These are phyloP conservation scores for Globisporangium solare DNA, from an alignment of 352 stramenopile species.

Conservation along the genomic window DNA sequence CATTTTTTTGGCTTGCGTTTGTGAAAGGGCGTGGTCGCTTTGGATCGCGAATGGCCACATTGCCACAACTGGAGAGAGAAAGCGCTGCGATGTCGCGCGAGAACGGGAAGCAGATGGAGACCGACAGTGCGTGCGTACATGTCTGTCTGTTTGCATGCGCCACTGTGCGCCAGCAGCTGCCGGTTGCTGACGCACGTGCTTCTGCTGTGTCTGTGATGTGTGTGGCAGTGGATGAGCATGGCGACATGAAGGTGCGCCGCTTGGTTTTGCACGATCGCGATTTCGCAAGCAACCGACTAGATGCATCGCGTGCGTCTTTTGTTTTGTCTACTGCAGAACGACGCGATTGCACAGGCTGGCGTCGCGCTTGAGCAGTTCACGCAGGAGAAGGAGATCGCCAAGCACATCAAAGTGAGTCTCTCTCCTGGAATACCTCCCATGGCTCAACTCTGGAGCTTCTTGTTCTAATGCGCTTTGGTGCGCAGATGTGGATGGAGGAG, in stretches of 20 bases:
- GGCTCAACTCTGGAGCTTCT: too few relatives aligned
- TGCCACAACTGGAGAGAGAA: conserved; percentile 13
- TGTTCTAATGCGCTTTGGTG: not conserved
- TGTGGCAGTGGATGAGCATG: conserved; percentile 72
- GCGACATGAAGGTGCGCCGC: conserved; percentile 62
- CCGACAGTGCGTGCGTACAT: conserved; percentile 60
- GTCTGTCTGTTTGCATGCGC: not conserved
- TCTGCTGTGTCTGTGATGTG: conserved; percentile 1
- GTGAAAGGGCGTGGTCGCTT: conserved; percentile 1
- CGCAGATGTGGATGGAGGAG: conserved; percentile 41
- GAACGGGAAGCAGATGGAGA: conserved; percentile 80
- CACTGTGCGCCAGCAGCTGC: too few relatives aligned
- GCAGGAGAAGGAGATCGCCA: conserved; percentile 77
- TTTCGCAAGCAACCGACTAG: too few relatives aligned
- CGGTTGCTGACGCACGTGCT: not conserved
- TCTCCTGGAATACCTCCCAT: not conserved
- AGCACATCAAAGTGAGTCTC: conserved; percentile 33
- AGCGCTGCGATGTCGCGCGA: conserved; percentile 39
- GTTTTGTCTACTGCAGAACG: conserved; percentile 52
- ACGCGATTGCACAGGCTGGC: conserved; percentile 57
- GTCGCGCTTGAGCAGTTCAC: conserved; percentile 73
- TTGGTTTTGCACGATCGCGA: too few relatives aligned
- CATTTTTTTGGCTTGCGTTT: not conserved
- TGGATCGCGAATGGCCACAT: too few relatives aligned
- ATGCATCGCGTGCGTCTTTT: too few relatives aligned